Percentiles rank a stretch among this genome's conserved stretches.
phyloP scores from a whole-genome alignment of 768 basidiomycete species.

The Scleroderma bovista region DNA sequence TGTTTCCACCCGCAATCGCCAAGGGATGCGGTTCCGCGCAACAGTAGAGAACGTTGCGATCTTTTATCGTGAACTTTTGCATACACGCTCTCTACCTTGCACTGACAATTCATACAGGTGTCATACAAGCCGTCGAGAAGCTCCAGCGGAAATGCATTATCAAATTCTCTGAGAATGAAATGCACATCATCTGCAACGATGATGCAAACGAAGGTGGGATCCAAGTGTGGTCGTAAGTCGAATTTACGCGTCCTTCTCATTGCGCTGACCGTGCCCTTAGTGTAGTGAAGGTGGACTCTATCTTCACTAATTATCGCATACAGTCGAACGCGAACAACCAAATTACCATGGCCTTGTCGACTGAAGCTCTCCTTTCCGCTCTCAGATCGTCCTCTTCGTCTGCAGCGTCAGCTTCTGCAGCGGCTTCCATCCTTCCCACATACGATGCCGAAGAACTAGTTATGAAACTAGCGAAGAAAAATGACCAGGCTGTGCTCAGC shows the following conservation, averaged over 20 bases:
- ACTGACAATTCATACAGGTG: conserved; percentile 37
- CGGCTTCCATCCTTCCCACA: conserved; percentile 24
- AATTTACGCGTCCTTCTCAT: conserved; percentile 12
- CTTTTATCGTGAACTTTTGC: conserved; percentile 45
- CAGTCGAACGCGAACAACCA: conserved; percentile 82
- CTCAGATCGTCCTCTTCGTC: conserved; percentile 59
- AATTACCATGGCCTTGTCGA: conserved; percentile 67
- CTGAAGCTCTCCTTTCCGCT: conserved; percentile 71
- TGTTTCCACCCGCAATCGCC: not conserved
- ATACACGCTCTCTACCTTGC: not conserved
- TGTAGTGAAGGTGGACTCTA: conserved; percentile 57
- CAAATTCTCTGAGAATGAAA: conserved; percentile 65
- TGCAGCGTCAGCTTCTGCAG: conserved; percentile 34
- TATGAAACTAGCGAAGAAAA: conserved; percentile 85
- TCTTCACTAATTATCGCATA: conserved; percentile 77
- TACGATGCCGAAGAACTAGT: conserved; percentile 62
- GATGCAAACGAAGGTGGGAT: conserved; percentile 79
- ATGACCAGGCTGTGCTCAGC: conserved; percentile 68
- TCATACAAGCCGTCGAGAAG: conserved; percentile 79
- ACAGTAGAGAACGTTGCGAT: conserved; percentile 51
- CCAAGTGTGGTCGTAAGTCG: conserved; percentile 75
- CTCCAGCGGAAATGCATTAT: conserved; percentile 81
- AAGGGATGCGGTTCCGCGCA: conserved; percentile 58
- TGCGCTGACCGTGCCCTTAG: conserved; percentile 28
- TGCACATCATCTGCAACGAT: conserved; percentile 80